These are phyloP conservation scores for Kwoniella europaea DNA, from an alignment of 768 basidiomycete species.

Conservation along the genomic window DNA sequence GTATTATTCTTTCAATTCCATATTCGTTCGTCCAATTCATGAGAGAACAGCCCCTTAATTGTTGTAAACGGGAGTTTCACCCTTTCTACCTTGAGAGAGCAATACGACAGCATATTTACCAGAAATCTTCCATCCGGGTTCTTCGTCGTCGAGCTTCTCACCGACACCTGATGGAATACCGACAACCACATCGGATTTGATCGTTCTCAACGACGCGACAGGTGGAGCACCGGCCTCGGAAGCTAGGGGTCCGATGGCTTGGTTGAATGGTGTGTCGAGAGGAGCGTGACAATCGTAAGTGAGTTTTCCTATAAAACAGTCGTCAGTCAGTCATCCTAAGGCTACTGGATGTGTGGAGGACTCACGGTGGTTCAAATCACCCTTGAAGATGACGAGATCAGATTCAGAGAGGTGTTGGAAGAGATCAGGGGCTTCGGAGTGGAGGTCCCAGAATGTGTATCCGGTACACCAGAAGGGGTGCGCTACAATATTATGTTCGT, in stretches of 20 bases:
- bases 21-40: too few species aligned
- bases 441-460: conserved; percentile 71
- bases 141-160: conserved; percentile 77
- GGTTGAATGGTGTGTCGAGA: conserved; percentile 76
- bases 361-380: conserved; percentile 91
- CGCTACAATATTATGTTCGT: conserved; percentile 16
- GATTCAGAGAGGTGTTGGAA: conserved; percentile 89
- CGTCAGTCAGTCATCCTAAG: background rate
- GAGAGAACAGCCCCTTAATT: conserved; percentile 1
- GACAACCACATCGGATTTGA: conserved; percentile 95
- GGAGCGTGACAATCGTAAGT: conserved; percentile 61
- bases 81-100: conserved; percentile 83
- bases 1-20: too few species aligned
- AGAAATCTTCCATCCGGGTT: conserved; percentile 95
- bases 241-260: conserved; percentile 91
- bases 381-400: conserved; percentile 91
- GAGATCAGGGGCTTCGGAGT: conserved; percentile 61
- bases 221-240: conserved; percentile 84
- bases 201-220: conserved; percentile 82
- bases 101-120: conserved; percentile 94
- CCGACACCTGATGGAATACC: conserved; percentile 63
- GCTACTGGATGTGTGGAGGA: conserved; percentile 48
- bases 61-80: conserved; percentile 69
- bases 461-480: conserved; percentile 72
- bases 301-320: conserved; percentile 34